Conservation (phyloP, 345 rosid genomes). For the Euphorbia tirucalli region DNA sequence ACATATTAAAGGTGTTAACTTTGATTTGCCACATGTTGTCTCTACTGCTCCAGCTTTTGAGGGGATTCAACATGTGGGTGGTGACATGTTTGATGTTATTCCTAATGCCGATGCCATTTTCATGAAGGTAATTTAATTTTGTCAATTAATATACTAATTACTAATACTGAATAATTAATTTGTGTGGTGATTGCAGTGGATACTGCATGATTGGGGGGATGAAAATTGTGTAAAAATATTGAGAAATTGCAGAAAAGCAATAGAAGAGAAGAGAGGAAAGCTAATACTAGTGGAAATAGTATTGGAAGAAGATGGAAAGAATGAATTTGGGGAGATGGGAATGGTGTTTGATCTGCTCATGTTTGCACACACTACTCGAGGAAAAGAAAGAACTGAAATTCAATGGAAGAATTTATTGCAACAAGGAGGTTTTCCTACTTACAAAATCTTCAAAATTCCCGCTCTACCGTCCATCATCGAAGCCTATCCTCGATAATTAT, state of each 20-base stretch:
- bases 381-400: conserved; percentile 33
- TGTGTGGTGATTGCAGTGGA: conserved; percentile 31
- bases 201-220: conserved; percentile 34
- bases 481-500: conserved; percentile 28
- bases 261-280: conserved; percentile 26
- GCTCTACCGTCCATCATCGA: conserved; percentile 34
- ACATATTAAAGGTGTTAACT: conserved; percentile 33
- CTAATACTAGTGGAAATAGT: conserved; percentile 28
- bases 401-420: conserved; percentile 36
- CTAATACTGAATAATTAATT: no score
- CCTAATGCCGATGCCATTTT: conserved; percentile 33
- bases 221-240: conserved; percentile 28
- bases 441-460: conserved; percentile 37
- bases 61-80: conserved; percentile 33
- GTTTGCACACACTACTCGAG: conserved; percentile 27
- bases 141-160: no score
- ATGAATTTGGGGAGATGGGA: conserved; percentile 11
- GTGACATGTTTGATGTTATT: conserved; percentile 36
- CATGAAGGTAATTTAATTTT: conserved; percentile 36
- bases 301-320: conserved; percentile 16
- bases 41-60: conserved; percentile 27
- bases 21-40: conserved; percentile 43
- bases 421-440: conserved; percentile 36
- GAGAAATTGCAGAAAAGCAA: conserved; percentile 29
- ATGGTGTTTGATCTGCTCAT: conserved; percentile 32